A percentile compares a stretch with the other conserved stretches of the same genome.
Conservation (phyloP, 148 eudicot genomes). For the Cornus controversa region DNA sequence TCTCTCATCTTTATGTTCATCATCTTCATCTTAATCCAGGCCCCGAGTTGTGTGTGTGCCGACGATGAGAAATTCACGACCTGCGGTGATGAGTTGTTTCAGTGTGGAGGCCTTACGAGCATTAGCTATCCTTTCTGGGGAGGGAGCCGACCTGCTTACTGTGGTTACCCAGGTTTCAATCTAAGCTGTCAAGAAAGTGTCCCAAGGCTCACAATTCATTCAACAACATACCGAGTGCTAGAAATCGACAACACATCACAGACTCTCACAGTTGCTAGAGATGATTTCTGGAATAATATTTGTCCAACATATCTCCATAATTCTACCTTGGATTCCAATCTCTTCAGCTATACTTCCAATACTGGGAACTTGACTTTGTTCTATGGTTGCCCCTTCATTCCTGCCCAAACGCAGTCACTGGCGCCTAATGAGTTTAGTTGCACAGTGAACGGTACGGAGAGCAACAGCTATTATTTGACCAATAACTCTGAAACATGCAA, state of each 20-base stretch:
- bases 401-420: background rate
- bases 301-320: background rate
- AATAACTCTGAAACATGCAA: too few species aligned
- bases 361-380: background rate
- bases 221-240: background rate
- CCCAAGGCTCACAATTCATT: background rate
- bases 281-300: background rate
- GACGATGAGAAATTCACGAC: background rate
- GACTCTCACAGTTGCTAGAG: background rate
- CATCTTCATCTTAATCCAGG: too few species aligned
- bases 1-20: too few species aligned
- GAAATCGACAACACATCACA: background rate
- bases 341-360: background rate
- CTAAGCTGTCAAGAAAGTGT: background rate
- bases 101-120: background rate
- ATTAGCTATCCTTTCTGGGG: slow-evolving; percentile 19
- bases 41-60: too few species aligned
- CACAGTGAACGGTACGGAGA: background rate
- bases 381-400: background rate
- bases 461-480: too few species aligned
- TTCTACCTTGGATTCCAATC: background rate
- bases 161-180: slow-evolving; percentile 10
- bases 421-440: too few species aligned
- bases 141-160: slow-evolving; percentile 1
- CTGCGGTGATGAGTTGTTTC: background rate